Base-by-base conservation (phyloP, 179 eudicot species). In the Carnegiea gigantea region DNA sequence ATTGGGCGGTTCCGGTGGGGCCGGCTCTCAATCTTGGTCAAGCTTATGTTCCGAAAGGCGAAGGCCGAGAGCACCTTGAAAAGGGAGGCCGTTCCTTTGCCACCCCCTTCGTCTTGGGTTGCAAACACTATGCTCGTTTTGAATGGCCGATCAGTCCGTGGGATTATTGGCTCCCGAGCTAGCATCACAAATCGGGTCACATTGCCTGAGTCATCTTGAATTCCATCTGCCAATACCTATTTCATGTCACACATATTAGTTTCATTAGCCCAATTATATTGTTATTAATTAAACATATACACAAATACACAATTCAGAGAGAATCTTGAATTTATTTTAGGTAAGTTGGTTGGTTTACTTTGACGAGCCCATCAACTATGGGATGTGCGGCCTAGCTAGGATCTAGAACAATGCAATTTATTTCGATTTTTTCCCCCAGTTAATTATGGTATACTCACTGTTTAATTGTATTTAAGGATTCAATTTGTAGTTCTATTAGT, bases 51-150 rank as follows among this genome's bases (percentile, higher is more conserved):
- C 21, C 95, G 57, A 54, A 90, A 92, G n/a, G 95, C 93, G 70
- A 92, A 92, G 9, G 95, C 92, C 2, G 95, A 92, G n/a, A 92
- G 81, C 40, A 92, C 92, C 87, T 92, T 92, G 89, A 92, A 92
- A 57, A 92, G 86, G 23, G 88, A 87, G 2, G 95, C 83, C 9
- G 92, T 91, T 6, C 93, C 95, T 48, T 88, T 85, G 51, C 87
- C 86, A 26, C 81, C 90, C n/a, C 78, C 88, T 26, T 86, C 90
- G 75, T 85, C 87, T 26, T 75, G 84, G 23, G 87, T 85, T 4
- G 95, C 95, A 81, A 92, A 90, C n/a, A 92, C 95, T 11, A 92
- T 91, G 86, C 95, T 92, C 8, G 95, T 92, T 82, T 91, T 90
- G 80, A 90, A 92, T 5, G 93, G 93, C 11, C 91, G 86, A 76